Evolutionary conservation across 2,329 filamentous ascomycete genomes (phyloP), one percentile per base, ranked within the genome.

Genomic region (Epichloe amarillans): DNA sequence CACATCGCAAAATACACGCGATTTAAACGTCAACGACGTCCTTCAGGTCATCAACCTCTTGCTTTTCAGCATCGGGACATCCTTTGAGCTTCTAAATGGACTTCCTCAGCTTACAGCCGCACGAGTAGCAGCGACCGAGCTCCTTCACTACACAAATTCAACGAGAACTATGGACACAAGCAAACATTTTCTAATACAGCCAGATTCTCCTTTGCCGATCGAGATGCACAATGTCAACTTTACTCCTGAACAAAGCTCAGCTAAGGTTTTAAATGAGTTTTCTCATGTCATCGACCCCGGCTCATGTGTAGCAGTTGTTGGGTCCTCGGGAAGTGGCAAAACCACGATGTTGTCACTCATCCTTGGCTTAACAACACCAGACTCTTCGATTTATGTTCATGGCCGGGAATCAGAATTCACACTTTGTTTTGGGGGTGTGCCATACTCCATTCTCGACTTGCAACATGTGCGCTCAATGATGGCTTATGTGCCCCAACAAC

Each of bases 241-340:
- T 17, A 43, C 50, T 3, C 39, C 52, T n/a, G 43, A 19, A 3
- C 35, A 42, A 44, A 30, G 7, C 19, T 47, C 46, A 38, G 19
- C 46, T 4, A 51, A 40, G 14, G 36, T 49, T 15, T 19, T 54
- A 17, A 40, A 39, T 3, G 43, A 26, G 4, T 2, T 54, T 2
- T 80, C 73, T n/a, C 69, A 95, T 7, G 69, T 66, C 0, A 77
- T 96, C 48, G 62, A 72, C 1, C 65, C 75, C 0, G 81, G 83
- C 21, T 80, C 77, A 4, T 86, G 80, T 56, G 83, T 83, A 0
- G 88, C 87, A 2, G 80, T 97, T 19, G 88, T 94, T 2, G 90
- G 91, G 1, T 70, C 78, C 1, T 95, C 89, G 0, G 91, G 93
- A 0, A 87, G 84, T n/a, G 91, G 93, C 1, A 97, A 98, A 68